These are phyloP conservation scores for Leptoxyphium fumago DNA, from an alignment of 2,329 filamentous ascomycete genomes.

Conservation along the genomic window DNA sequence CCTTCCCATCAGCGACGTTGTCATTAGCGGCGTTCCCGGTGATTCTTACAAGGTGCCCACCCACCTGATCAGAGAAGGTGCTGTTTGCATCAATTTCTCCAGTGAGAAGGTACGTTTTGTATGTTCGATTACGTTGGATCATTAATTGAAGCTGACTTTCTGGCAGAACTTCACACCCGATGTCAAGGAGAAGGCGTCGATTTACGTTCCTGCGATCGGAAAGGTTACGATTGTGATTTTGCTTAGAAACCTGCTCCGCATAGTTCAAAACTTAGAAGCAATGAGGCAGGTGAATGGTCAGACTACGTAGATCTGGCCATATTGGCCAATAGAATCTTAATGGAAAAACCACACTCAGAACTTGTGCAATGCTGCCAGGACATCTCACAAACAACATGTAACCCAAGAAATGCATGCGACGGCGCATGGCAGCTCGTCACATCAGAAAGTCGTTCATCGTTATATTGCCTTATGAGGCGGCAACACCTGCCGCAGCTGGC, in stretches of 20 bases:
- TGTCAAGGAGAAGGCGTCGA: conserved; percentile 88
- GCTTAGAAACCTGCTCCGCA: conserved; percentile 63
- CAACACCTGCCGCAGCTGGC: neutral
- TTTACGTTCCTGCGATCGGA: conserved; percentile 92
- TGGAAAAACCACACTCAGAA: too few relatives aligned
- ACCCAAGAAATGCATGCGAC: too few relatives aligned
- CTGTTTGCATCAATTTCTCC: conserved; percentile 98
- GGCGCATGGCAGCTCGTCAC: too few relatives aligned
- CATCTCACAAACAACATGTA: too few relatives aligned
- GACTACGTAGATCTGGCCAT: neutral
- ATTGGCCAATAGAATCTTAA: too few relatives aligned
- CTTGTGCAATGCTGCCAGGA: too few relatives aligned
- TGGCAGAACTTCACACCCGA: conserved; percentile 67
- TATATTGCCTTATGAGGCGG: neutral
- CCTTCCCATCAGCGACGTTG: conserved; percentile 77
- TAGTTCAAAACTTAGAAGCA: conserved; percentile 24
- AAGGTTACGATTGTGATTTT: conserved; percentile 94
- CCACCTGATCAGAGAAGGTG: conserved; percentile 69
- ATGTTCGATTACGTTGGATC: conserved; percentile 1
- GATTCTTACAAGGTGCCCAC: conserved; percentile 83
- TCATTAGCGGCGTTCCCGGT: conserved; percentile 82
- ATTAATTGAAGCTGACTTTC: neutral
- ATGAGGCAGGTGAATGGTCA: neutral
- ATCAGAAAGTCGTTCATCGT: too few relatives aligned
- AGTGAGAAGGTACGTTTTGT: conserved; percentile 52